A percentile compares a stretch with the other conserved stretches of the same genome.
These are phyloP conservation scores for Phytophthora colocasiae DNA, from an alignment of 352 stramenopile genomes.

Conservation along the genomic window DNA sequence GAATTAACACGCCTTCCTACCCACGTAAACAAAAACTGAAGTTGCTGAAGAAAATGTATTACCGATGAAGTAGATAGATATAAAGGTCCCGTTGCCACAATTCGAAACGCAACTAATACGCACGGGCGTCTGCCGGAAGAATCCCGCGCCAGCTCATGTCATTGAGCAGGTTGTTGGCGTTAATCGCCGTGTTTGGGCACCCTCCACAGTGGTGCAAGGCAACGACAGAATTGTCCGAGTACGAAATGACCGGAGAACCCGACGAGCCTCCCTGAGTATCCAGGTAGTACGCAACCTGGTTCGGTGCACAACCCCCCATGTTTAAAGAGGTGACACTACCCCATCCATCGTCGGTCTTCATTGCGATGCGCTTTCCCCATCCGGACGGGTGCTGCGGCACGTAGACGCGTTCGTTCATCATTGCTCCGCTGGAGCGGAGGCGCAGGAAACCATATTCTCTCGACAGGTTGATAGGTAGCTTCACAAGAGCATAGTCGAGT, in stretches of 20 bases:
- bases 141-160: slow-evolving; percentile 52
- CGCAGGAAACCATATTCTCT: slow-evolving; percentile 63
- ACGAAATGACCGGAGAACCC: slow-evolving; percentile 73
- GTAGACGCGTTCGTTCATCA: slow-evolving; percentile 64
- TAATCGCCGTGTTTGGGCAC: slow-evolving; percentile 80
- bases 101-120: slow-evolving; percentile 16
- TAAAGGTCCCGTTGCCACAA: too few relatives aligned
- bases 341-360: slow-evolving; percentile 50
- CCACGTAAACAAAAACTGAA: too few relatives aligned
- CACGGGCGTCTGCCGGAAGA: slow-evolving; percentile 46
- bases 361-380: slow-evolving; percentile 74
- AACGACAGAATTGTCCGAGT: slow-evolving; percentile 63
- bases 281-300: slow-evolving; percentile 74
- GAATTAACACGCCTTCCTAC: not conserved
- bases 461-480: slow-evolving; percentile 61
- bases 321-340: slow-evolving; percentile 58
- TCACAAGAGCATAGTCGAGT: slow-evolving; percentile 77
- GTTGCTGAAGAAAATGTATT: too few relatives aligned
- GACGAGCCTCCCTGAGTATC: slow-evolving; percentile 81
- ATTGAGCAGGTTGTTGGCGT: slow-evolving; percentile 61
- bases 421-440: slow-evolving; percentile 53
- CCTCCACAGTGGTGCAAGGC: slow-evolving; percentile 81
- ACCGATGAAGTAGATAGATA: too few relatives aligned
- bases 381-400: slow-evolving; percentile 68
- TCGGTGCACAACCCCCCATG: slow-evolving; percentile 45